These are phyloP conservation scores for Phaffia rhodozyma DNA, from an alignment of 1,284 basidiomycete species.

Conservation along the genomic window DNA sequence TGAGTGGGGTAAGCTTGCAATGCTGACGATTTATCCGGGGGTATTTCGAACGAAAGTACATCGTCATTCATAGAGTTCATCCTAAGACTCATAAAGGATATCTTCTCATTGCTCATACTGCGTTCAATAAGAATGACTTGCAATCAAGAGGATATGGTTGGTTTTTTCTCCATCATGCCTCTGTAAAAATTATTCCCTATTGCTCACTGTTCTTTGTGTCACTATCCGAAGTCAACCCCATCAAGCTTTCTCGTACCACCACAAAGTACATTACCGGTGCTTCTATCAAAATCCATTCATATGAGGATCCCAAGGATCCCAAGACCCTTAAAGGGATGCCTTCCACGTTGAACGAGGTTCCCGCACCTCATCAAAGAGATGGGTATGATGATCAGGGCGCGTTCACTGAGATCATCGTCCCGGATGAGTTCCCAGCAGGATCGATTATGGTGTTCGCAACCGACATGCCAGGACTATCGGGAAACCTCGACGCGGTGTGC, in stretches of 20 bases:
- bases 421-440: conserved; percentile 78
- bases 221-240: conserved; percentile 53
- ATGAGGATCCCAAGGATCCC: conserved; percentile 47
- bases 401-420: conserved; percentile 64
- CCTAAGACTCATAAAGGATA: conserved; percentile 84
- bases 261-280: conserved; percentile 71
- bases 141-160: conserved; percentile 66
- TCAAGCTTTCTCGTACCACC: conserved; percentile 65
- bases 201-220: background rate
- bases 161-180: conserved; percentile 25
- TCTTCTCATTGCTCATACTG: conserved; percentile 76
- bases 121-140: conserved; percentile 57
- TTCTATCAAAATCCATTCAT: conserved; percentile 53
- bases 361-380: conserved; percentile 40
- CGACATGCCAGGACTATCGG: conserved; percentile 54
- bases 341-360: conserved; percentile 54
- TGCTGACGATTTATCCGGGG: background rate
- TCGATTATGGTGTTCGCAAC: conserved; percentile 84
- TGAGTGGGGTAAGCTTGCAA: background rate
- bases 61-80: conserved; percentile 78
- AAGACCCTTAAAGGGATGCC: conserved; percentile 59
- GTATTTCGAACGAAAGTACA: conserved; percentile 50
- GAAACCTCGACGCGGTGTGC: conserved; percentile 57
- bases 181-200: background rate
- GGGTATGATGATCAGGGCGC: conserved; percentile 54